These are phyloP conservation scores for Diplosphaera chodatii DNA, from an alignment of 139 green algal genomes.

Conservation along the genomic window DNA sequence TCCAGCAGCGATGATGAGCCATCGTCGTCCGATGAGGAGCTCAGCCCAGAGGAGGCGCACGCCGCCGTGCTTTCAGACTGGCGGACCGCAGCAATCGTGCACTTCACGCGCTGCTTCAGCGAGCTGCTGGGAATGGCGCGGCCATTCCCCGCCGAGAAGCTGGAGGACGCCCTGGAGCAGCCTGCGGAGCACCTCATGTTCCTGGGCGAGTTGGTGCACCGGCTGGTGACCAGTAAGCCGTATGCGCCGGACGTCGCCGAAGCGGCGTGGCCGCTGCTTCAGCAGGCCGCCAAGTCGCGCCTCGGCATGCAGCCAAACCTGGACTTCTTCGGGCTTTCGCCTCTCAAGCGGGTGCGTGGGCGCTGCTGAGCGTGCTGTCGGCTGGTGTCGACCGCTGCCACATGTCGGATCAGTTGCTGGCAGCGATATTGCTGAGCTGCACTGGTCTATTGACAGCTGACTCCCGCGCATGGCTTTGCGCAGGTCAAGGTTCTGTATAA, in stretches of 20 bases:
- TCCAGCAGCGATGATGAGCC: background rate
- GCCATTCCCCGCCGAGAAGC: slow-evolving; percentile 25
- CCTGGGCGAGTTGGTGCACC: slow-evolving; percentile 33
- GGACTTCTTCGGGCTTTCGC: slow-evolving; percentile 16
- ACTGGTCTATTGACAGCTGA: no score
- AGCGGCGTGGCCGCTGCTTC: slow-evolving; percentile 17
- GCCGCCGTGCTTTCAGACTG: background rate
- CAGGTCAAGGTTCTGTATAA: slow-evolving; percentile 30
- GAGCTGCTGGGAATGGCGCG: background rate
- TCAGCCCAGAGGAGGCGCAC: background rate
- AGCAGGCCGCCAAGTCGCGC: slow-evolving; percentile 16
- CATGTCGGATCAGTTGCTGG: no score
- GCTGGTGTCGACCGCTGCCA: no score
- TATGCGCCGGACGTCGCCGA: slow-evolving; percentile 12
- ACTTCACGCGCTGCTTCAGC: background rate
- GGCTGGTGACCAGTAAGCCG: slow-evolving; percentile 19
- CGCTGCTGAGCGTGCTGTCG: background rate
- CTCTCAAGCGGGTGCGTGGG: slow-evolving; percentile 20
- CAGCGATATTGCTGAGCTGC: no score
- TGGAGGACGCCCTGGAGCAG: slow-evolving; percentile 29
- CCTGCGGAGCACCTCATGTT: slow-evolving; percentile 31
- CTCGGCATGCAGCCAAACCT: slow-evolving; percentile 19
- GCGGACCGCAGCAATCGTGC: background rate
- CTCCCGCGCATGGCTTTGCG: background rate
- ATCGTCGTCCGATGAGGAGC: background rate